phyloP scores from a whole-genome alignment of 2,329 filamentous ascomycete species.

The Exophiala alcalophila region DNA sequence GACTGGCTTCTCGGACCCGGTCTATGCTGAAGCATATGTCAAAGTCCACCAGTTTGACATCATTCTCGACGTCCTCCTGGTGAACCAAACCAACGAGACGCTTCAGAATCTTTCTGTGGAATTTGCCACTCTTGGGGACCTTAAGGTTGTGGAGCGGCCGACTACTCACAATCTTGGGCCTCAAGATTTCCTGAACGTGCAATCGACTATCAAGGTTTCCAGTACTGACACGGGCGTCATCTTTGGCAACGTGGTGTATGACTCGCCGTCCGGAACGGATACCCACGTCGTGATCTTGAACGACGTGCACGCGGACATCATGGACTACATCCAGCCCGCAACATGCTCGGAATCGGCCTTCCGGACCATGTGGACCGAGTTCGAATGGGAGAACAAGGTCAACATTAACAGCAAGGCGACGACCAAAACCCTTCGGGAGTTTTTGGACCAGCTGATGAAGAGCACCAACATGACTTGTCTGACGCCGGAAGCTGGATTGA shows the following conservation, averaged over 20 bases:
- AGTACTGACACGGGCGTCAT: slow-evolving; percentile 98
- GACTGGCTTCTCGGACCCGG: slow-evolving; percentile 95
- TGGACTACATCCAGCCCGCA: slow-evolving; percentile 99
- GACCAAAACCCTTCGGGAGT: slow-evolving; percentile 83
- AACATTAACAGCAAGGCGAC: slow-evolving; percentile 89
- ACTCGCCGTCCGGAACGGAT: slow-evolving; percentile 85
- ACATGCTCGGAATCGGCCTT: slow-evolving; percentile 97
- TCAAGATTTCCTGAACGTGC: slow-evolving; percentile 96
- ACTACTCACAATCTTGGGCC: slow-evolving; percentile 93
- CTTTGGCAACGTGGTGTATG: slow-evolving; percentile 97
- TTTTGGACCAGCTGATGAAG: slow-evolving; percentile 91
- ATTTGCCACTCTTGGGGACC: slow-evolving; percentile 94
- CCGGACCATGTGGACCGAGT: slow-evolving; percentile 99
- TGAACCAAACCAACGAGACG: slow-evolving; percentile 96
- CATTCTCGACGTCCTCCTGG: slow-evolving; percentile 88
- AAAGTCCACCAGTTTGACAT: slow-evolving; percentile 99
- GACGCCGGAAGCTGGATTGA: slow-evolving; percentile 91
- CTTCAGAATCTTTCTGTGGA: slow-evolving; percentile 96
- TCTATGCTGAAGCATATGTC: slow-evolving; percentile 98
- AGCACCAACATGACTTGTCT: slow-evolving; percentile 98
- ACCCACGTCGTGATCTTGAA: slow-evolving; percentile 97
- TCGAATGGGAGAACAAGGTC: slow-evolving; percentile 99
- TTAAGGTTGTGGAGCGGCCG: slow-evolving; percentile 95
- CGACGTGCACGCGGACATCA: slow-evolving; percentile 97
- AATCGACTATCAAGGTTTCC: slow-evolving; percentile 97